Evolutionary conservation across 208 protist genomes (phyloP).

Genomic region (Leishmania martiniquensis): DNA sequence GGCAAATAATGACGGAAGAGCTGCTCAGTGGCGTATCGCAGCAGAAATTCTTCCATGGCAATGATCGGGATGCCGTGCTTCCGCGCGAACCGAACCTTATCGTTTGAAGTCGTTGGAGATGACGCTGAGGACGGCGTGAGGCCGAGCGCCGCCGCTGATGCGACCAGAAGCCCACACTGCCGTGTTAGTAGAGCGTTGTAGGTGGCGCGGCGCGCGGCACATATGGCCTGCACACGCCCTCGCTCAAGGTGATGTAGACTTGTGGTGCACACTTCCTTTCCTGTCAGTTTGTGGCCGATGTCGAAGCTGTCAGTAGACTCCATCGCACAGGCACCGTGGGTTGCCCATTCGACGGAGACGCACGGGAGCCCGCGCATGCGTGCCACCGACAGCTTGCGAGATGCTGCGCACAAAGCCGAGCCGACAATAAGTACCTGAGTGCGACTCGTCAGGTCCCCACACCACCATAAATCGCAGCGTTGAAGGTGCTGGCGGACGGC

Average conservation of each 20-base stretch:
- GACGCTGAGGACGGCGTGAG: slow-evolving; percentile 6
- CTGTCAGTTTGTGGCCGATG: slow-evolving; percentile 33
- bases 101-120: slow-evolving; percentile 11
- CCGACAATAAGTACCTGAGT: slow-evolving; percentile 57
- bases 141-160: slow-evolving; percentile 18
- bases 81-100: slow-evolving; percentile 37
- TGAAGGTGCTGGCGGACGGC: slow-evolving; percentile 34
- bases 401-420: slow-evolving; percentile 18
- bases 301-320: slow-evolving; percentile 35
- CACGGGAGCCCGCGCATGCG: slow-evolving; percentile 58
- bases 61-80: slow-evolving; percentile 34
- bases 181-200: slow-evolving; percentile 46
- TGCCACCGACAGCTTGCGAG: slow-evolving; percentile 53
- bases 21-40: slow-evolving; percentile 20
- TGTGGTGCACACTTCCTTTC: slow-evolving; percentile 55
- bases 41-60: slow-evolving; percentile 25
- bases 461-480: slow-evolving; percentile 37
- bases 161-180: slow-evolving; percentile 46
- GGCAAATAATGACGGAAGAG: neutral
- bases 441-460: slow-evolving; percentile 40
- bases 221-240: slow-evolving; percentile 32
- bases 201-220: slow-evolving; percentile 22
- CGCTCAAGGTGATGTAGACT: slow-evolving; percentile 35
- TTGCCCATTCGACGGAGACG: slow-evolving; percentile 54
- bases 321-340: slow-evolving; percentile 43